Conservation (phyloP, 331 rosid genomes). For the Quercus lobata region DNA sequence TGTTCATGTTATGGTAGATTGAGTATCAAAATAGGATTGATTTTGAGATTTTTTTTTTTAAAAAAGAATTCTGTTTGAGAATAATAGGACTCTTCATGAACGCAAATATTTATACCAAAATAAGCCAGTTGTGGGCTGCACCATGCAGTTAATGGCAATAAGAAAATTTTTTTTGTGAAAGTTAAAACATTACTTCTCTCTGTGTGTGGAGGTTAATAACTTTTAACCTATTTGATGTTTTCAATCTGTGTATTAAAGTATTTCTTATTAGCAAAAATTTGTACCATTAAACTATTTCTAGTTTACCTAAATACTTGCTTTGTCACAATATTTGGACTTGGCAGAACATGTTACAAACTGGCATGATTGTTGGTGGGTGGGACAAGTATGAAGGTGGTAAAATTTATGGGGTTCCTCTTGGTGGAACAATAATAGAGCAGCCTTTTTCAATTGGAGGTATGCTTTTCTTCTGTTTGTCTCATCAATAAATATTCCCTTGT, state of each 20-base stretch:
- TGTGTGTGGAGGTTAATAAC: background rate
- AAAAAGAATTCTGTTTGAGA: background rate
- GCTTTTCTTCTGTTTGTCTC: background rate
- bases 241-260: background rate
- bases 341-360: conserved; percentile 84
- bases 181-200: background rate
- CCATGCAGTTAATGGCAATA: background rate
- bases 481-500: background rate
- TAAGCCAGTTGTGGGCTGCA: background rate
- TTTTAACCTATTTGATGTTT: background rate
- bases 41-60: background rate
- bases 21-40: background rate
- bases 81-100: background rate
- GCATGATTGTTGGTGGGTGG: conserved; percentile 95
- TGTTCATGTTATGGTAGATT: background rate
- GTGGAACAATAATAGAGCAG: conserved; percentile 85
- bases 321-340: conserved; percentile 22
- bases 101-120: background rate
- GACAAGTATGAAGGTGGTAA: conserved; percentile 95
- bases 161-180: background rate
- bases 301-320: background rate
- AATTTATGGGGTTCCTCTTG: conserved; percentile 84
- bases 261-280: background rate
- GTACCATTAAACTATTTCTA: background rate
- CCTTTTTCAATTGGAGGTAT: conserved; percentile 95